Conservation (phyloP, 257 asterid species). For the Buddleja alternifolia region DNA sequence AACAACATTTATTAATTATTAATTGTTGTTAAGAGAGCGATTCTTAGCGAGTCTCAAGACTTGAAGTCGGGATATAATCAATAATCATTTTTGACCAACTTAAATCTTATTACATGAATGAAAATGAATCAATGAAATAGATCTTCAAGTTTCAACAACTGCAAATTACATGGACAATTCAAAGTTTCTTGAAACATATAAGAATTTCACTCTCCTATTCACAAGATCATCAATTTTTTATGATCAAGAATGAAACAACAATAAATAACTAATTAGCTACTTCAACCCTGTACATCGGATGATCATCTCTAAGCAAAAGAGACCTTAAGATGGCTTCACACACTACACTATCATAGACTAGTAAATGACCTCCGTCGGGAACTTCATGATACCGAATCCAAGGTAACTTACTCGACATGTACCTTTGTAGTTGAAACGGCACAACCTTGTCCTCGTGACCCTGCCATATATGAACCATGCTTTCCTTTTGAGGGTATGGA, state of each 20-base stretch:
- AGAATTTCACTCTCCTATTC: constrained; percentile 27
- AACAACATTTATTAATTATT: too few species aligned
- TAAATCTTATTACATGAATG: too few species aligned
- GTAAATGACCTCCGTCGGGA: constrained; percentile 86
- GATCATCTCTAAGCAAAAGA: constrained; percentile 81
- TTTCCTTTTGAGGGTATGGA: constrained; percentile 52
- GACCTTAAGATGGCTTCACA: constrained; percentile 91
- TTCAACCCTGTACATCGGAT: constrained; percentile 61
- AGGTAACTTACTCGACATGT: constrained; percentile 61
- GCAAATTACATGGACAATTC: constrained; percentile 27
- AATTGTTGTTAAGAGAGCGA: too few species aligned
- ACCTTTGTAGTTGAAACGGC: constrained; percentile 68
- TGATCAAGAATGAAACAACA: constrained; percentile 33
- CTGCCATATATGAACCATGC: constrained; percentile 59
- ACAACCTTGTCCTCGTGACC: constrained; percentile 57
- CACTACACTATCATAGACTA: constrained; percentile 73
- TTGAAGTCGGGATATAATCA: too few species aligned
- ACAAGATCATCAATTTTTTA: constrained; percentile 39
- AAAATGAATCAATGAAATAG: background rate
- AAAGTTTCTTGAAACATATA: constrained; percentile 27
- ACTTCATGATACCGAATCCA: constrained; percentile 96
- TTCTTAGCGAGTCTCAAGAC: too few species aligned
- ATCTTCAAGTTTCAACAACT: background rate
- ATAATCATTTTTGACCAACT: too few species aligned
- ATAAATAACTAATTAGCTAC: constrained; percentile 22